Evolutionary conservation across 169 alveolate genomes (phyloP), one percentile per base, ranked within the genome.

Genomic region (Eimeria necatrix): DNA sequence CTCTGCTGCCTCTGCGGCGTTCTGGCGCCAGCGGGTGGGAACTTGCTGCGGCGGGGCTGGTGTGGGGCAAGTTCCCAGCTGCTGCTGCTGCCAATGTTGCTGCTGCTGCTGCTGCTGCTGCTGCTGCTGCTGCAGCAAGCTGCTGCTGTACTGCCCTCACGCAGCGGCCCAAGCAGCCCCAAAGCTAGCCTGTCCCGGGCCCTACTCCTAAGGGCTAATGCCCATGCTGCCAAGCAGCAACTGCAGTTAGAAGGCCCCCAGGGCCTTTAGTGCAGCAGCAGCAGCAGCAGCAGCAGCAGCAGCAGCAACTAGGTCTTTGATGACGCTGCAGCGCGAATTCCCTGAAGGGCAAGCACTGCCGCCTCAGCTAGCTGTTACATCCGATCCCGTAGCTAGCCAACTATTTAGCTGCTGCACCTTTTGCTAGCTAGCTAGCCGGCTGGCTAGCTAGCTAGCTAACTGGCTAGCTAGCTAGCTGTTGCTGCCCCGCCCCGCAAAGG

Each of bases 311-410:
- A 14, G n/a, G n/a, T n/a, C n/a, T n/a, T n/a, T n/a, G 22, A 16
- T 88, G 56, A 84, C 94, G 20, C 86, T 56, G 56, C 80, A 46
- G 68, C 86, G 61, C 49, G 53, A 6, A n/a, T 81, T 18, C 56
- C 24, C 53, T 85, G 93, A 81, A 26, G 56, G 61, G 74, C 59
- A 10, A 7, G 20, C 73, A 20, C 73, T 24, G 20, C 73, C 20
- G 73, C 73, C 20, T 20, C 73, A 16, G 73, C 73, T 60, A n/a
- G 73, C 73, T 68, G 32, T 22, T 68, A 4, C 76, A 22, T 32
- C 76, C 24, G 76, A 32, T 68, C 49, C 76, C 24, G 76, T 53
- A 53, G 64, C 64, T 53, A 53, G 64, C 64, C 64, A 53, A 12
- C 64, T 53, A 53, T 7, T 12, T 53, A 53, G 64, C 64, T 53